Percentiles rank a stretch among this genome's conserved stretches.
phyloP scores from a whole-genome alignment of 1,284 basidiomycete genomes.

The Ustanciosporium gigantosporum region DNA sequence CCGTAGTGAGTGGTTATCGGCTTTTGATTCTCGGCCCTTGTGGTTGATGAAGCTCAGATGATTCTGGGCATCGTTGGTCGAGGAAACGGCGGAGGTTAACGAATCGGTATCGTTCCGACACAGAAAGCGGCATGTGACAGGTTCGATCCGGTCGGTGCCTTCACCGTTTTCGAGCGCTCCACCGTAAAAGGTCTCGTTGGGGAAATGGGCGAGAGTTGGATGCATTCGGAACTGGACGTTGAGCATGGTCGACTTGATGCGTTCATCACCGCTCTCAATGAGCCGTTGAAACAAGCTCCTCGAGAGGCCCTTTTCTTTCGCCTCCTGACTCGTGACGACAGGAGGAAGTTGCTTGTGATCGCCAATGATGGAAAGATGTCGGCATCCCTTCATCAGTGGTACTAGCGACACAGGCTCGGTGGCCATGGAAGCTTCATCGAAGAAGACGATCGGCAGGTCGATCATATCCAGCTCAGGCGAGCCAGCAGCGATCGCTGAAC shows the following conservation, averaged over 20 bases:
- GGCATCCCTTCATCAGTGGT: conserved; percentile 66
- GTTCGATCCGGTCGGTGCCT: conserved; percentile 29
- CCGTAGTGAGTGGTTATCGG: conserved; percentile 45
- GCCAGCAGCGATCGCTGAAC: conserved; percentile 54
- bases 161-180: conserved; percentile 72
- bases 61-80: background rate
- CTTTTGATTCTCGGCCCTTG: conserved; percentile 33
- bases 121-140: conserved; percentile 41
- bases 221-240: conserved; percentile 95
- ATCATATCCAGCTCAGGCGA: conserved; percentile 63
- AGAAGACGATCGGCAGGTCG: conserved; percentile 89
- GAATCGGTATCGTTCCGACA: background rate
- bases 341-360: conserved; percentile 97
- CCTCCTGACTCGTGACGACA: conserved; percentile 68
- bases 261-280: conserved; percentile 62
- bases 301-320: conserved; percentile 72
- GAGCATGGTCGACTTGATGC: conserved; percentile 68
- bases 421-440: conserved; percentile 94
- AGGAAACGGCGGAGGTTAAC: background rate
- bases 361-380: conserved; percentile 84
- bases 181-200: conserved; percentile 80
- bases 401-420: conserved; percentile 71
- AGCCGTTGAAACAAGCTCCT: conserved; percentile 86
- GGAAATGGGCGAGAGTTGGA: conserved; percentile 82
- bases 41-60: conserved; percentile 45